phyloP scores from a whole-genome alignment of 1,284 basidiomycete species.

The Pulchroboletus neoregius region DNA sequence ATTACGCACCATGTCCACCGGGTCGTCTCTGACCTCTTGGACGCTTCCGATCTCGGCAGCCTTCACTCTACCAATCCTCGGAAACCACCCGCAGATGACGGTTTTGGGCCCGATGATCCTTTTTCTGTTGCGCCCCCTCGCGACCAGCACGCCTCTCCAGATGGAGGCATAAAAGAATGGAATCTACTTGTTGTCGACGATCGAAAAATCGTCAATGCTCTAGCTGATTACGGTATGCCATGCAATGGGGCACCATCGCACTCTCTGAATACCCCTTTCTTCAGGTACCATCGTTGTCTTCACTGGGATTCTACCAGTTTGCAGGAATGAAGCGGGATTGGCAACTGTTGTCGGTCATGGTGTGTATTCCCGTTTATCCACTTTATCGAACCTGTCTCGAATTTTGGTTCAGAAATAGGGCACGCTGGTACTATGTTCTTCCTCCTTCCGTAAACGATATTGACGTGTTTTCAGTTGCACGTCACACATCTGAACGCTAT shows the following conservation, averaged over 20 bases:
- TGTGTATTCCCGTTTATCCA: slow-evolving; percentile 31
- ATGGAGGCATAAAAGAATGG: slow-evolving; percentile 49
- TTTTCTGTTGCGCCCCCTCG: slow-evolving; percentile 24
- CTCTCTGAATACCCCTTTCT: not conserved
- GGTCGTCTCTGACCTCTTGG: slow-evolving; percentile 72
- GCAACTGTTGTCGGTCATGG: slow-evolving; percentile 88
- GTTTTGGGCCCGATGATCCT: slow-evolving; percentile 25
- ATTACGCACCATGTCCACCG: slow-evolving; percentile 62
- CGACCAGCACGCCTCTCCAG: slow-evolving; percentile 22
- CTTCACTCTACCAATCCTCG: slow-evolving; percentile 15
- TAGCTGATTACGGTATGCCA: slow-evolving; percentile 67
- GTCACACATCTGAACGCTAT: slow-evolving; percentile 72
- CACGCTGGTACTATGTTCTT: slow-evolving; percentile 58
- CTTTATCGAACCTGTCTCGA: not conserved
- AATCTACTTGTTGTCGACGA: slow-evolving; percentile 83
- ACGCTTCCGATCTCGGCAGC: slow-evolving; percentile 64
- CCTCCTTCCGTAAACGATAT: slow-evolving; percentile 1
- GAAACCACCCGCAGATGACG: slow-evolving; percentile 10
- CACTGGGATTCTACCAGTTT: slow-evolving; percentile 84
- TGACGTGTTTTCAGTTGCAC: slow-evolving; percentile 45
- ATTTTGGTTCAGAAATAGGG: slow-evolving; percentile 63
- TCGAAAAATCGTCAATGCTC: slow-evolving; percentile 71
- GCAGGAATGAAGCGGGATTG: slow-evolving; percentile 75
- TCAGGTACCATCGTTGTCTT: slow-evolving; percentile 81
- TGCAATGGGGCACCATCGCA: not conserved